These are phyloP conservation scores for Hamamelis virginiana DNA, from an alignment of 164 flowering plant genomes.

Conservation along the genomic window DNA sequence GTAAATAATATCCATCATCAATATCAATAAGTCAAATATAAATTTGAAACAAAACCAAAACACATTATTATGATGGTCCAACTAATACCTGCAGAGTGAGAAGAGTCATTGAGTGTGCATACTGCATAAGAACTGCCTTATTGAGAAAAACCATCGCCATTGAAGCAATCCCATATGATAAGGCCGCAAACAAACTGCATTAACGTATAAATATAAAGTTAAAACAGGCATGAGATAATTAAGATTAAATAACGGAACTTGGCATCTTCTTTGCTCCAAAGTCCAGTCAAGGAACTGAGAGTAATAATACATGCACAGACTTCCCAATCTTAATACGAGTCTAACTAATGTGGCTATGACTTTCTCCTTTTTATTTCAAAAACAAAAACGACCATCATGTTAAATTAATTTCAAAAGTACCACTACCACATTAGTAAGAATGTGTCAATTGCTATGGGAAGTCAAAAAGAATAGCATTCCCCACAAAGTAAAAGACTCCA, in stretches of 20 bases:
- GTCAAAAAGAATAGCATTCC: background rate
- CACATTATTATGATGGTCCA: no score
- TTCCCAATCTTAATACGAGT: no score
- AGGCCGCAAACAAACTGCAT: constrained; percentile 71
- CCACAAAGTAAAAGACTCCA: no score
- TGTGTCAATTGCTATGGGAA: background rate
- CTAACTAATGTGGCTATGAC: no score
- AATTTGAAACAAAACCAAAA: background rate
- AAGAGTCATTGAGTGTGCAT: constrained; percentile 86
- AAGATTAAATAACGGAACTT: background rate
- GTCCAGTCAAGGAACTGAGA: background rate
- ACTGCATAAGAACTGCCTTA: constrained; percentile 91
- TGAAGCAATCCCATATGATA: constrained; percentile 93
- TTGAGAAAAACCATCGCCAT: constrained; percentile 99
- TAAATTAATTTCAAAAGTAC: background rate
- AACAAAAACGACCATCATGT: background rate
- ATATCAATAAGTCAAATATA: constrained; percentile 5
- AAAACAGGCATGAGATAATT: background rate
- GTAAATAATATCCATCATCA: background rate
- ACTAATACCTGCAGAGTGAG: constrained; percentile 76
- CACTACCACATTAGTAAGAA: background rate
- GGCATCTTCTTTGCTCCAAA: background rate
- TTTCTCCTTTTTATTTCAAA: background rate
- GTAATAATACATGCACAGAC: no score
- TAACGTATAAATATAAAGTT: background rate